Percentiles rank a stretch among this genome's conserved stretches.
Evolutionary conservation across 2,329 filamentous ascomycete species (phyloP).

Genomic region (Fusarium luffae): DNA sequence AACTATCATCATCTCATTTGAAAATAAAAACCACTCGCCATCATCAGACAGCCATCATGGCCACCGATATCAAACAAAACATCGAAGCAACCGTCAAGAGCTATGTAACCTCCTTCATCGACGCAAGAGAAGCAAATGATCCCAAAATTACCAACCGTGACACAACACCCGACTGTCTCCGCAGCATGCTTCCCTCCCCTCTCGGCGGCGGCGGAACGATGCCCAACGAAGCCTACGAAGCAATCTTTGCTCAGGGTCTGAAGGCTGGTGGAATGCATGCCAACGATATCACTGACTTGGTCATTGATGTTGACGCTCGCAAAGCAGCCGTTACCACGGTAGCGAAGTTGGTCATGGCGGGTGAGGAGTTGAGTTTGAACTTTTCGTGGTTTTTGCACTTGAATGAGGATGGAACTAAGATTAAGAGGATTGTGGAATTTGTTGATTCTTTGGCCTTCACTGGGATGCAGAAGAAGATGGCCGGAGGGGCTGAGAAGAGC

Average conservation of each 20-base stretch:
- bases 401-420: conserved; percentile 11
- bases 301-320: conserved; percentile 6
- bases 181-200: conserved; percentile 11
- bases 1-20: not conserved
- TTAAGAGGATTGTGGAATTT: conserved; percentile 30
- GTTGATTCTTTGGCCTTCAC: conserved; percentile 14
- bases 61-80: conserved; percentile 1
- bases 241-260: conserved; percentile 9
- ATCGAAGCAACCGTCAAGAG: conserved; percentile 13
- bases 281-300: conserved; percentile 4
- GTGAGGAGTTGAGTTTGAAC: conserved; percentile 11
- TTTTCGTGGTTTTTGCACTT: conserved; percentile 27
- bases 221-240: conserved; percentile 17
- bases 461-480: not conserved
- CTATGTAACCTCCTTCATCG: conserved; percentile 17
- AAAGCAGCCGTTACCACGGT: conserved; percentile 20
- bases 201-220: conserved; percentile 2
- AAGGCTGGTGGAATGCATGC: conserved; percentile 3
- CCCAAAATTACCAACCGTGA: conserved; percentile 14
- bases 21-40: not conserved
- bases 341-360: not conserved
- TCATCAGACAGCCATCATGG: not conserved
- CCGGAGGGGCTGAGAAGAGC: not conserved
- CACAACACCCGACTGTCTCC: not conserved
- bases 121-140: conserved; percentile 11